Evolutionary conservation across 768 basidiomycete species (phyloP).

Genomic region (Boletus vermiculosoides): DNA sequence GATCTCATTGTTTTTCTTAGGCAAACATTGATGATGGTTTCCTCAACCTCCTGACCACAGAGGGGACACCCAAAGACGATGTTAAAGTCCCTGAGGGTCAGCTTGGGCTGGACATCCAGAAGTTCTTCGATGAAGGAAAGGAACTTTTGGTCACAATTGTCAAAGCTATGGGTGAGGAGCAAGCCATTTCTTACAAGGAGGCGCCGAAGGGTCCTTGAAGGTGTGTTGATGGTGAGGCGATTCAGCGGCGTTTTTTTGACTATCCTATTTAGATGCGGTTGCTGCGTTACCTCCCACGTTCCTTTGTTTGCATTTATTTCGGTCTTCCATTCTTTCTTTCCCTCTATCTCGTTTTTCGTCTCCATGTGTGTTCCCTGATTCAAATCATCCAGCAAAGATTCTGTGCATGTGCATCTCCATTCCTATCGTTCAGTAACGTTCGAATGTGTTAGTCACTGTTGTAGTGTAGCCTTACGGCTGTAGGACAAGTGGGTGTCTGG

Average conservation of each 20-base stretch:
- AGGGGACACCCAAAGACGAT: slow-evolving; percentile 87
- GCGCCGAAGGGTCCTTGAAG: slow-evolving; percentile 60
- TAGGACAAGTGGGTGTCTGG: slow-evolving; percentile 10
- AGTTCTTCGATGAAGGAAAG: slow-evolving; percentile 80
- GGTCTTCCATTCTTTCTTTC: slow-evolving; percentile 7
- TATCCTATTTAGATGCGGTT: background rate
- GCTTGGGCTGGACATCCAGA: slow-evolving; percentile 68
- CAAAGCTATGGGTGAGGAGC: slow-evolving; percentile 91
- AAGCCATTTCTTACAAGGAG: slow-evolving; percentile 87
- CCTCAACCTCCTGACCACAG: slow-evolving; percentile 88
- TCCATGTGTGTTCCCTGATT: slow-evolving; percentile 12
- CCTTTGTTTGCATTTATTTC: slow-evolving; percentile 21
- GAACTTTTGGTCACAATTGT: slow-evolving; percentile 86
- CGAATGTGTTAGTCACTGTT: slow-evolving; percentile 29
- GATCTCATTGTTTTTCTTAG: slow-evolving; percentile 35
- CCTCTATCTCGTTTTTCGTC: slow-evolving; percentile 7
- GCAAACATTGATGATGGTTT: slow-evolving; percentile 91
- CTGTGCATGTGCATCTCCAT: slow-evolving; percentile 29
- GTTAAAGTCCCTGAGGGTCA: slow-evolving; percentile 89
- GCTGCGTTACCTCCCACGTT: background rate
- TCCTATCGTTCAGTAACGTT: slow-evolving; percentile 25
- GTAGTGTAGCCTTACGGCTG: slow-evolving; percentile 24
- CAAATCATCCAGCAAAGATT: slow-evolving; percentile 23
- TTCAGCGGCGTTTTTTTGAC: background rate
- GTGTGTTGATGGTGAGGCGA: slow-evolving; percentile 3